Evolutionary conservation across 2,329 filamentous ascomycete genomes (phyloP), one percentile per base, ranked within the genome.

Genomic region (Cladophialophora immunda): DNA sequence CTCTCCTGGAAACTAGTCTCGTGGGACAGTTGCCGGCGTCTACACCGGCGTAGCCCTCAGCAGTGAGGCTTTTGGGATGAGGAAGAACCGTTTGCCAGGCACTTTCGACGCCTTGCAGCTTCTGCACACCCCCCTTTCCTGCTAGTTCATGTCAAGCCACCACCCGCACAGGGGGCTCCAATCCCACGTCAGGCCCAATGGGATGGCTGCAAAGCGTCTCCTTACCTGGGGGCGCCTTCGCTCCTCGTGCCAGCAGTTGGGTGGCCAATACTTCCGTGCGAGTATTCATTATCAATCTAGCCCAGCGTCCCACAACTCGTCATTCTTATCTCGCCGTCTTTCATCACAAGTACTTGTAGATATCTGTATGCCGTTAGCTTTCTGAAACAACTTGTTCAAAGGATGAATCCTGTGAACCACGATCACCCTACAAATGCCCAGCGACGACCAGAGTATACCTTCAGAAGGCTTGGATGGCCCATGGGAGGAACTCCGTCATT

Each of bases 51-150:
- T 47, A n/a, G 41, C 41, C 9, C 15, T 41, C n/a, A 47, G 19
- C n/a, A n/a, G 45, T 22, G 45, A 50, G 22, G 45, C 45, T 50
- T 45, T 5, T 50, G n/a, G 4, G 45, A 50, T 13, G 19, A 27
- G 4, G 45, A 50, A 27, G 19, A 27, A 45, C 38, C 45, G 8
- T 25, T 11, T 50, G 45, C 45, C 45, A 27, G 19, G 19, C 9
- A 25, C 22, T 50, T 50, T 52, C 29, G 57, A 32, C 27, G 57
- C 57, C 57, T 59, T 59, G n/a, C 57, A 52, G 41, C 45, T 50
- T 50, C 45, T 17, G 11, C 11, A 30, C 25, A 36, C 8, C 25
- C 27, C 30, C 25, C 15, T 50, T 50, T 52, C 13, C 8, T 47
- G 13, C 27, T 47, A 45, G n/a, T 47, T n/a, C 17, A 29, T 34